These are phyloP conservation scores for Botryotinia narcissicola DNA, from an alignment of 2,329 filamentous ascomycete species.

Conservation along the genomic window DNA sequence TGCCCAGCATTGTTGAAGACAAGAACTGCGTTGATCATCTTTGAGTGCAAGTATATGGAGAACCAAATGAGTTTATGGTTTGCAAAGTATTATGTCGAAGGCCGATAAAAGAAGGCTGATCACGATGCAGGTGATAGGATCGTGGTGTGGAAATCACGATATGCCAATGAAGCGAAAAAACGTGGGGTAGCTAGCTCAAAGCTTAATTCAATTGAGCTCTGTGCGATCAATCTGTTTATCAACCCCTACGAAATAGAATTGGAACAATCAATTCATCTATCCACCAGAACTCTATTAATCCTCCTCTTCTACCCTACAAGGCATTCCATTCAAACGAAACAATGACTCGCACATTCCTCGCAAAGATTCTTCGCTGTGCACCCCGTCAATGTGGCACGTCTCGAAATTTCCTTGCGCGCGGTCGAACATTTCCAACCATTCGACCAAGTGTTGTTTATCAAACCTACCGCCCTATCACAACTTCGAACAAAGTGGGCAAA, in stretches of 20 bases:
- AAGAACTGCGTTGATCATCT: constrained; percentile 97
- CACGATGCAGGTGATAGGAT: not conserved
- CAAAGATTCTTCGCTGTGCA: constrained; percentile 11
- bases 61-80: constrained; percentile 11
- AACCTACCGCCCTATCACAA: constrained; percentile 38
- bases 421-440: not conserved
- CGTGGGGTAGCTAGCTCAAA: constrained; percentile 25
- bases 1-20: constrained; percentile 99
- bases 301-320: not conserved
- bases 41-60: constrained; percentile 25
- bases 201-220: constrained; percentile 7
- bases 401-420: not conserved
- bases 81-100: not conserved
- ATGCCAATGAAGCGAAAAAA: constrained; percentile 20
- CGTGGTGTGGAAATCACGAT: not conserved
- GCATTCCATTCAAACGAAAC: not conserved
- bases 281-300: not conserved
- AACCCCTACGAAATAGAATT: not conserved
- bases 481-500: constrained; percentile 41
- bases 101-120: constrained; percentile 17
- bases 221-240: not conserved
- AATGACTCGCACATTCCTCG: constrained; percentile 17
- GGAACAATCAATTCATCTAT: not conserved
- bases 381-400: constrained; percentile 3
- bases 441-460: constrained; percentile 4